phyloP scores from a whole-genome alignment of 2,329 filamentous ascomycete species.

The Trichoderma brevicompactum region DNA sequence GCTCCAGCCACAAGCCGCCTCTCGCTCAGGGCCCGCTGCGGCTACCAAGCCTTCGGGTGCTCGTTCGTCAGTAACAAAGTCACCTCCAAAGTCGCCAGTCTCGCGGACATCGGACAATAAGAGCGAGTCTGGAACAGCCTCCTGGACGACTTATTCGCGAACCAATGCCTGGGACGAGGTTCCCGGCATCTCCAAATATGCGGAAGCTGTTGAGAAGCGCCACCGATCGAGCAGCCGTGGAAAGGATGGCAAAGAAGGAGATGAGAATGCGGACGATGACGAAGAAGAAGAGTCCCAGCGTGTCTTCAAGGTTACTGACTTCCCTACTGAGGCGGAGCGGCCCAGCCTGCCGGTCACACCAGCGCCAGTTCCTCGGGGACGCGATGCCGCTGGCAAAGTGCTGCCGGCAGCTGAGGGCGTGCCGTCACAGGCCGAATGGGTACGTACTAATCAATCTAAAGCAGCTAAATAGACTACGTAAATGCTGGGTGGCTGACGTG shows the following conservation, averaged over 20 bases:
- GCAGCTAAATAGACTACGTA: conserved; percentile 57
- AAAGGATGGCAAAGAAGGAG: conserved; percentile 9
- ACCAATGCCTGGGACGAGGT: conserved; percentile 94
- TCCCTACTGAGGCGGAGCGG: conserved; percentile 79
- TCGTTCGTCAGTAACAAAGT: conserved; percentile 35
- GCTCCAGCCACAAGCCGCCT: conserved; percentile 11
- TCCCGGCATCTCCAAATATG: conserved; percentile 84
- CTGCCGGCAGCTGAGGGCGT: conserved; percentile 81
- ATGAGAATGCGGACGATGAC: conserved; percentile 6
- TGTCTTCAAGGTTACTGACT: conserved; percentile 78
- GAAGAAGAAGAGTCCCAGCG: conserved; percentile 35
- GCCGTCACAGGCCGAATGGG: conserved; percentile 88
- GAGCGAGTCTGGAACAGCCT: conserved; percentile 53
- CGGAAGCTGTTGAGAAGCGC: conserved; percentile 73
- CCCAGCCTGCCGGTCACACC: conserved; percentile 91
- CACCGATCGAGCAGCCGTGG: conserved; percentile 44
- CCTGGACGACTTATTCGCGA: conserved; percentile 75
- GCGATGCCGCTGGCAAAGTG: conserved; percentile 59
- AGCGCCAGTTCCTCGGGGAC: conserved; percentile 70
- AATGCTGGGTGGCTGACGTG: conserved; percentile 59
- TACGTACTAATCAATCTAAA: conserved; percentile 69
- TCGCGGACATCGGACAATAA: conserved; percentile 19
- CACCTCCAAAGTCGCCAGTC: conserved; percentile 38
- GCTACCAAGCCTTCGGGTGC: conserved; percentile 19
- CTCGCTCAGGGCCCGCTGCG: conserved; percentile 3